These are phyloP conservation scores for Ogataea pilisensis DNA, from an alignment of 805 yeast species.

Conservation along the genomic window DNA sequence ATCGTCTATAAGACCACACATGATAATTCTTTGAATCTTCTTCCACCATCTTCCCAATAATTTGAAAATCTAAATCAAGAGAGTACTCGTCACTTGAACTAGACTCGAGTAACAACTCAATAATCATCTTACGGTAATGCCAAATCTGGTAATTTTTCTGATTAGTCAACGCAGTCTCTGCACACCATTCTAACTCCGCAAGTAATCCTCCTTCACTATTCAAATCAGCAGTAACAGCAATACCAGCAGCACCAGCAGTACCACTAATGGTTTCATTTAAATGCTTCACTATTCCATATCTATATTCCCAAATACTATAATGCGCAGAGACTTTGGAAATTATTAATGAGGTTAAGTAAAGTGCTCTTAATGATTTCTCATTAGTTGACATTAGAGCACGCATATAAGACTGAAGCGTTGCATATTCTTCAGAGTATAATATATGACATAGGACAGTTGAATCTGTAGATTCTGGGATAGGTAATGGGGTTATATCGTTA, in stretches of 20 bases:
- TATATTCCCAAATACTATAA: slow-evolving; percentile 82
- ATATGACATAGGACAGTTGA: slow-evolving; percentile 49
- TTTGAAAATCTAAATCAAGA: slow-evolving; percentile 56
- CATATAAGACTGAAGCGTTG: slow-evolving; percentile 53
- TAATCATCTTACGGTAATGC: slow-evolving; percentile 78
- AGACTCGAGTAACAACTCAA: slow-evolving; percentile 29
- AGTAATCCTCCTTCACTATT: slow-evolving; percentile 26
- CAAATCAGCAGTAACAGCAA: background rate
- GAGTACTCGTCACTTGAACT: slow-evolving; percentile 27
- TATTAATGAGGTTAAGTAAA: slow-evolving; percentile 58
- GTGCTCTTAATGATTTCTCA: slow-evolving; percentile 70
- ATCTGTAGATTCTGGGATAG: slow-evolving; percentile 6
- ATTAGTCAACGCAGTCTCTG: slow-evolving; percentile 64
- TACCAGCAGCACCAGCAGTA: background rate
- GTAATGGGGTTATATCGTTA: slow-evolving; percentile 2
- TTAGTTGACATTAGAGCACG: slow-evolving; percentile 53
- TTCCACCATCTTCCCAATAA: slow-evolving; percentile 62
- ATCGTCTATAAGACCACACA: slow-evolving; percentile 89
- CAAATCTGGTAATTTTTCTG: slow-evolving; percentile 96
- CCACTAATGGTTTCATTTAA: slow-evolving; percentile 27
- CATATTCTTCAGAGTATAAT: slow-evolving; percentile 70
- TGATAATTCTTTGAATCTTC: slow-evolving; percentile 91
- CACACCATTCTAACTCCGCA: slow-evolving; percentile 76
- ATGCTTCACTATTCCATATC: slow-evolving; percentile 47
- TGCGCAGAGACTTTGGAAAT: slow-evolving; percentile 79